Base-by-base conservation (phyloP, 2,329 filamentous ascomycete genomes). In the Botrytis galanthina region DNA sequence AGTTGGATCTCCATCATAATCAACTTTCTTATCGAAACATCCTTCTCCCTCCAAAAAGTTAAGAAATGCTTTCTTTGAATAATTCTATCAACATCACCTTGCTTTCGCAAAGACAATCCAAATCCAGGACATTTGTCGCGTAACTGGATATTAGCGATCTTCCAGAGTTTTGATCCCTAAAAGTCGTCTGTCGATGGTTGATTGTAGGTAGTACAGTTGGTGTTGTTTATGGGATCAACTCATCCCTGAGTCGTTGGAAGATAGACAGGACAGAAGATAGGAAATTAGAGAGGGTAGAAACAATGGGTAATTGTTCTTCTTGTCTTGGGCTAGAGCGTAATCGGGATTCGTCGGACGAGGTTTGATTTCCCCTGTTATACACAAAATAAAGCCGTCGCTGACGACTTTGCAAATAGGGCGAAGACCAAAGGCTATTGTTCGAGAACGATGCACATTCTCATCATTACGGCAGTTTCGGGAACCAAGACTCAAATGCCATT, bases 401-500 rank as follows among this genome's bases (percentile, higher is more conserved):
- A 69, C n/a, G 37, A 57, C 60, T 67, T 48, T 44, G 51, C 54
- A 74, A 37, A 42, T 64, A 81, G 80, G 79, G 80, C 70, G 80
- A 81, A 60, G 77, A 77, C 73, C 86, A 85, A 26, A 84, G 88
- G 54, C 83, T 89, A 32, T 84, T 91, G 39, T 89, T 89, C 79
- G 89, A 57, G 32, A 57, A 90, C 76, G 89, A 91, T 73, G 83
- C 86, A 51, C 87, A 87, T 78, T 84, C 84, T 73, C 83, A 87
- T 77, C 86, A 89, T 73, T 91, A 91, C 75, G 89, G 89, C 66
- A 90, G 88, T 80, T 91, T 91, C 76, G 86, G 85, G 73, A 88
- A 91, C 60, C 84, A 87, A 72, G 84, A 84, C 57, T 78, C 88
- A 75, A 86, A 84, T 72, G 83, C 73, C 32, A 76, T 84, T 69